These are phyloP conservation scores for Bryoerythrophyllum caledonicum DNA, from an alignment of 225 moss, liverwort and hornwort genomes.

Conservation along the genomic window DNA sequence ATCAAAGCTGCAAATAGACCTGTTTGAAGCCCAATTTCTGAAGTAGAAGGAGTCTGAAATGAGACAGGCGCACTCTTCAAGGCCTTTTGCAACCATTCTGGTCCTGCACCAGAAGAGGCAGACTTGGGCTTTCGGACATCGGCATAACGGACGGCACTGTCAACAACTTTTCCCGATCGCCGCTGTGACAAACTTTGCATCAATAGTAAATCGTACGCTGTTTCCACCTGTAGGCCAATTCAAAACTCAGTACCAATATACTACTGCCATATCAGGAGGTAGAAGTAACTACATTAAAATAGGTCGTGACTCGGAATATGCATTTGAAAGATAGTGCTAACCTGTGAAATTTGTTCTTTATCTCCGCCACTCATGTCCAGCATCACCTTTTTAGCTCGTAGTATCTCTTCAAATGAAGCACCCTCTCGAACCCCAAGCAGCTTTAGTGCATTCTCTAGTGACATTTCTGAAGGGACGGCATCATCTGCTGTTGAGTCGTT, in stretches of 20 bases:
- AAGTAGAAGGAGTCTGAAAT: constrained; percentile 48
- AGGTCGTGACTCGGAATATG: neutral
- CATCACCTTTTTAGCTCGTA: constrained; percentile 68
- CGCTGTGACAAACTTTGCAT: constrained; percentile 83
- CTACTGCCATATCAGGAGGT: constrained; percentile 1
- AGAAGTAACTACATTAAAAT: neutral
- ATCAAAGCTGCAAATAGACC: constrained; percentile 62
- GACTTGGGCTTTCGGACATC: constrained; percentile 74
- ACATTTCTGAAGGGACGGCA: constrained; percentile 79
- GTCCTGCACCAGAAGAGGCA: constrained; percentile 45
- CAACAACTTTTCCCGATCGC: constrained; percentile 74
- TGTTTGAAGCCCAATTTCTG: constrained; percentile 66
- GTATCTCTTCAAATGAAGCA: constrained; percentile 80
- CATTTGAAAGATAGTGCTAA: constrained; percentile 9
- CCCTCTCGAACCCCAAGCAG: constrained; percentile 76
- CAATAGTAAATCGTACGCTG: constrained; percentile 77
- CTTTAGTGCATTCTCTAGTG: constrained; percentile 73
- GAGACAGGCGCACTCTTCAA: constrained; percentile 65
- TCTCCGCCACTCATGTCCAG: constrained; percentile 68
- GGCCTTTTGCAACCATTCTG: constrained; percentile 69
- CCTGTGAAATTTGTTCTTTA: constrained; percentile 72
- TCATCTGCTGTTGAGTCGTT: constrained; percentile 67
- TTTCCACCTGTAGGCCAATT: constrained; percentile 59
- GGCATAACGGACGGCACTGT: constrained; percentile 72
- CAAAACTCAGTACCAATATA: neutral